phyloP scores from a whole-genome alignment of 768 basidiomycete genomes.

The Podaxis sp. region DNA sequence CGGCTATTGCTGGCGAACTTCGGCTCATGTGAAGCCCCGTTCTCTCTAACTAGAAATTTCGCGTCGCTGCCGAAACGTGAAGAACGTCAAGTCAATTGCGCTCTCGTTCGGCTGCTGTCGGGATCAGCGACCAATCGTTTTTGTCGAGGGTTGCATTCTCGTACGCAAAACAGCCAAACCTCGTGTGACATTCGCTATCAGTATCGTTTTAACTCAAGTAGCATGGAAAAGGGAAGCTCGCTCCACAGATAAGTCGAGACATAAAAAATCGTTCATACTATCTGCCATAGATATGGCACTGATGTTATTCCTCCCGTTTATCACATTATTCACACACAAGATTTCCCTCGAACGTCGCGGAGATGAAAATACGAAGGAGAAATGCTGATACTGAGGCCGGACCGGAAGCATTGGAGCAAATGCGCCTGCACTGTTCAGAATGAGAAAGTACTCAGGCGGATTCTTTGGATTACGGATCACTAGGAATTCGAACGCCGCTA shows the following conservation, averaged over 20 bases:
- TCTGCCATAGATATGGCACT: background rate
- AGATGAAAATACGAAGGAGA: constrained; percentile 4
- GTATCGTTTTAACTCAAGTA: no score
- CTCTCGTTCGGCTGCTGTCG: no score
- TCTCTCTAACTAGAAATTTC: no score
- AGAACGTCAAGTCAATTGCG: no score
- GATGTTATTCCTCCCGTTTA: background rate
- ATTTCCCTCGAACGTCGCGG: constrained; percentile 12
- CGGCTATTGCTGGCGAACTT: no score
- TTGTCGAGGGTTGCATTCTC: no score
- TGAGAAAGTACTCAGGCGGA: background rate
- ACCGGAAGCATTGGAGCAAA: background rate
- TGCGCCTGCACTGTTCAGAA: background rate
- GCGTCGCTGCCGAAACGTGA: no score
- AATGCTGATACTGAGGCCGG: background rate
- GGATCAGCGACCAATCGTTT: no score
- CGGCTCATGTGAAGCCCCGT: no score
- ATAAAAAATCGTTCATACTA: background rate
- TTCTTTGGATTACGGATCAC: background rate
- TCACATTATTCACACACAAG: background rate
- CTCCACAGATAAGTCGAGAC: background rate
- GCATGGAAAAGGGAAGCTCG: background rate
- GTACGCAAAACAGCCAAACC: no score
- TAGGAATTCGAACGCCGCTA: background rate
- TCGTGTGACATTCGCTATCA: no score